Evolutionary conservation across 768 basidiomycete genomes (phyloP), one percentile per base, ranked within the genome.

Genomic region (Lactifluus subvellereus): DNA sequence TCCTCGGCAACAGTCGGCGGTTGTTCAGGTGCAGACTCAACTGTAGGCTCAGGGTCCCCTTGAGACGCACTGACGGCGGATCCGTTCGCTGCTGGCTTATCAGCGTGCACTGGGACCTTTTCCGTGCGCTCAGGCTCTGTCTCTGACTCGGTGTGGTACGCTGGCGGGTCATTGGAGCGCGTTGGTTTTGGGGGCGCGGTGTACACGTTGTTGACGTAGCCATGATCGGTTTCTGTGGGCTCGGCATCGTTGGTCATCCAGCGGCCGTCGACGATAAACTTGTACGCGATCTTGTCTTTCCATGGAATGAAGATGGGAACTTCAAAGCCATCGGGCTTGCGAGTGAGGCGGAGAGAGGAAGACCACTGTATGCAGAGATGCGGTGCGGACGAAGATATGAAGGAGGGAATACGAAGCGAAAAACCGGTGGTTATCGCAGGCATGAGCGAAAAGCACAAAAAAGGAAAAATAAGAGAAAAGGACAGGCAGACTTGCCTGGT

Each of bases 231-330:
- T 66, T 73, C 72, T 35, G 61, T 64, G n/a, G 71, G 69, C 58
- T 72, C 72, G 33, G 59, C 56, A 32, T 68, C 60, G 64, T 69
- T 68, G 32, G 68, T 68, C 50, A 66, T 49, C 75, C 75, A 76
- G 49, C 65, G 63, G 51, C 73, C 75, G 42, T 76, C 75, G 30
- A 76, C 75, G 66, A 75, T 66, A 48, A 72, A 76, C 69, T 76
- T 76, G 70, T 72, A 76, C 1, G 63, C 54, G 30, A 74, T 61
- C 61, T 72, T 72, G 50, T 68, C 53, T 49, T 66, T 67, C 67
- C 64, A 73, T 2, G 71, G 70, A 16, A 76, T 60, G 18, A 54
- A 57, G 50, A 74, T 60, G 0, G 65, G 68, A 18, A 68, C 69
- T 45, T 69, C 65, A 43, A 74, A 75, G 22, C 73, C 71, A 48